A percentile compares a stretch with the other conserved stretches of the same genome.
phyloP scores from a whole-genome alignment of 2,329 filamentous ascomycete species.

The Fusarium globosum region DNA sequence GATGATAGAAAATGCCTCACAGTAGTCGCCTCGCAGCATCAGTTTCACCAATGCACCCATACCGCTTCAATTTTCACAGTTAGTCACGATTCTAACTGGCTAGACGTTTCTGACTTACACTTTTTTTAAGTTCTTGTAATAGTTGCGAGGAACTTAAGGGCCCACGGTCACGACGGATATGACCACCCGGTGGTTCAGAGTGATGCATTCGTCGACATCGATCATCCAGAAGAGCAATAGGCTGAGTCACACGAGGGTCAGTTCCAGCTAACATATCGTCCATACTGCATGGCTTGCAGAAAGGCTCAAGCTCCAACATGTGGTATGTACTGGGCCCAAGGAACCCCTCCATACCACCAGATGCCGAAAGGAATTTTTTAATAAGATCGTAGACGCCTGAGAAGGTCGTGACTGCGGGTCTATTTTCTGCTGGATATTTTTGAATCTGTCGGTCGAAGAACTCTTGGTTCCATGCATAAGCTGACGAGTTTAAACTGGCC shows the following conservation, averaged over 20 bases:
- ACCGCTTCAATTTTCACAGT: not conserved
- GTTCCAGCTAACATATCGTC: not conserved
- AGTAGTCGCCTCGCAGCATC: not conserved
- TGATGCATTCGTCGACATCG: not conserved
- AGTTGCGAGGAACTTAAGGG: not conserved
- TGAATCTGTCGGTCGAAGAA: not conserved
- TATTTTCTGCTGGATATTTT: not conserved
- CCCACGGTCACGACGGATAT: not conserved
- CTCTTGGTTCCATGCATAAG: not conserved
- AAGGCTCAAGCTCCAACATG: not conserved
- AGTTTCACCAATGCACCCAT: not conserved
- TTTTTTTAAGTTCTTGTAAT: not conserved
- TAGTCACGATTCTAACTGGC: rapidly evolving
- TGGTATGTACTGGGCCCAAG: not conserved
- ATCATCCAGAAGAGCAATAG: slow-evolving; percentile 1
- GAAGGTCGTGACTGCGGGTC: rapidly evolving
- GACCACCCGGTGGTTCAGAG: not conserved
- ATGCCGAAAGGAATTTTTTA: not conserved
- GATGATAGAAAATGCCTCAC: not conserved
- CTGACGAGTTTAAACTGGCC: not conserved
- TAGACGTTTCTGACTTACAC: rapidly evolving
- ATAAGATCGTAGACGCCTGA: not conserved
- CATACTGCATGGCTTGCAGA: not conserved
- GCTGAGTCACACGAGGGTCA: rapidly evolving
- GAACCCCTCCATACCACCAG: not conserved